Conservation (phyloP, 148 eudicot species). For the Rhododendron simsii region DNA sequence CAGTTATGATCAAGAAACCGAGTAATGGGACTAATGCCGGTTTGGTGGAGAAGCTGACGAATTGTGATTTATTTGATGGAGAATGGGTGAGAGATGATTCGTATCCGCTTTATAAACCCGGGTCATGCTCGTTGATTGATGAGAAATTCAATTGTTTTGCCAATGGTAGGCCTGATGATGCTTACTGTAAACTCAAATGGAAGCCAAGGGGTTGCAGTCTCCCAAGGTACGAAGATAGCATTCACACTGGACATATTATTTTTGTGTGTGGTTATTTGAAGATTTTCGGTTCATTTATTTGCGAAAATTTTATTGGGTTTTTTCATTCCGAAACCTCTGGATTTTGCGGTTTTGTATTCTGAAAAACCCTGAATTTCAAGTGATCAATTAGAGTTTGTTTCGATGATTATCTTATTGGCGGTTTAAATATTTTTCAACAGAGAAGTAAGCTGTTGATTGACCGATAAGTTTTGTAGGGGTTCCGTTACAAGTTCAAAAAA, state of each 20-base stretch:
- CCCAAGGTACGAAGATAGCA: conserved; percentile 47
- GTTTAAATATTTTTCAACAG: no score
- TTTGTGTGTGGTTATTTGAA: neutral
- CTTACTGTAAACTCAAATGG: conserved; percentile 62
- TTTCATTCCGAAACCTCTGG: no score
- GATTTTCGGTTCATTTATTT: no score
- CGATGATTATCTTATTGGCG: no score
- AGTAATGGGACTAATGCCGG: neutral
- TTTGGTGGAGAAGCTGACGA: neutral
- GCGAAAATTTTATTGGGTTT: no score
- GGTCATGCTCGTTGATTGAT: conserved; percentile 69
- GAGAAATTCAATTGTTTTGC: conserved; percentile 59
- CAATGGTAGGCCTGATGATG: conserved; percentile 67
- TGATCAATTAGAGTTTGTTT: no score
- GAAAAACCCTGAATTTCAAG: no score
- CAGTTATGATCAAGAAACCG: neutral
- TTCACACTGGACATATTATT: no score
- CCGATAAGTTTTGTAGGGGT: no score
- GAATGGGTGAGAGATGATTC: conserved; percentile 71
- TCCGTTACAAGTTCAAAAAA: no score
- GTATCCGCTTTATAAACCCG: conserved; percentile 55
- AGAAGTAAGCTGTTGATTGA: no score
- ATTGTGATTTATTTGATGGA: conserved; percentile 70
- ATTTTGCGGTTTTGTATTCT: no score
- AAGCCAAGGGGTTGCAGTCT: conserved; percentile 51